Evolutionary conservation across 257 asterid genomes (phyloP), one percentile per base, ranked within the genome.

Genomic region (Petunia axillaris): DNA sequence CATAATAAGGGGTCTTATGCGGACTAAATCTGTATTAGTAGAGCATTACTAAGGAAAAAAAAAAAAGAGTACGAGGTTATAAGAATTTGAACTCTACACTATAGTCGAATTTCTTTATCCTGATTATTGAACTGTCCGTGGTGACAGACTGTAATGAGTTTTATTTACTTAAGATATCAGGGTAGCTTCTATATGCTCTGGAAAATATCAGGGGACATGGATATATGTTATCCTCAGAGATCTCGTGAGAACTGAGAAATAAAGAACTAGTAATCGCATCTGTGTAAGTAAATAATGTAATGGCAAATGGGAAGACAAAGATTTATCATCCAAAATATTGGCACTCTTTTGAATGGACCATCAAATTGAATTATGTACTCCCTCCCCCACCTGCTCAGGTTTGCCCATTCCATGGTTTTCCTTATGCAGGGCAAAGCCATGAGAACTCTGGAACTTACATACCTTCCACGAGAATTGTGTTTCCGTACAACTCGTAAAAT

Each of bases 211-310:
- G n/a, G 75, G 75, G 55, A 43, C 55, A 67, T 8, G 75, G 35
- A 57, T 57, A 13, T 35, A 57, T 57, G 62, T 67, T 66, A 41
- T 41, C 14, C 4, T 40, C 7, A 41, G 14, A 66, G 52, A 43
- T 0, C 55, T 43, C 9, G 76, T 41, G 75, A 41, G 35, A 66
- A 40, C 11, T 15, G 38, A 66, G 39, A 44, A n/a, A 43, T 68
- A 35, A 25, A 8, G 39, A n/a, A 55, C 76, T n/a, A 68, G 75
- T 67, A 11, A 67, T 41, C 25, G 16, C n/a, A 3, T n/a, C 8
- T n/a, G 76, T 68, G n/a, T 68, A 68, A 43, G 25, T 68, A 8
- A 68, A 68, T 43, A 68, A 43, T 67, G 54, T 67, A 43, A 44
- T 8, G 35, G n/a, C 76, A 68, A 68, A 68, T 68, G 8, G 57